Evolutionary conservation across 2,329 filamentous ascomycete genomes (phyloP).

Genomic region (Nemania abortiva): DNA sequence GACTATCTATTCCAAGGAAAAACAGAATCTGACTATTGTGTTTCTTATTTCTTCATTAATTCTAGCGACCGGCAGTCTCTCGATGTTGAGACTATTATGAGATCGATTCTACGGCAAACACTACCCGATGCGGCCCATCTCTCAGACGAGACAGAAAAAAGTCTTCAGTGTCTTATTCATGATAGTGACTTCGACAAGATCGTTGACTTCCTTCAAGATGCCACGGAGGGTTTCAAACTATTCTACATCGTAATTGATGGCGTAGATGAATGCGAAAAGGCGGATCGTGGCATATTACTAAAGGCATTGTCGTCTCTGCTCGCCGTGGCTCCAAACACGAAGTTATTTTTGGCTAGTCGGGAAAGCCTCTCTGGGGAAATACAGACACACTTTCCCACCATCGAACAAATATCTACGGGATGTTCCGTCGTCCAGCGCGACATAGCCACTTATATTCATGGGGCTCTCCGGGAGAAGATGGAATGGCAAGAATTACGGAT

Average conservation of each 20-base stretch:
- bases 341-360: slow-evolving; percentile 14
- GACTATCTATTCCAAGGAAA: slow-evolving; percentile 38
- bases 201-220: neutral
- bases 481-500: neutral
- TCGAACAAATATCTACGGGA: slow-evolving; percentile 2
- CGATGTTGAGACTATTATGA: slow-evolving; percentile 39
- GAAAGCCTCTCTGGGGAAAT: neutral
- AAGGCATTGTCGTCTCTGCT: neutral
- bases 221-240: neutral
- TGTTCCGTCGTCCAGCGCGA: neutral
- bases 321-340: neutral
- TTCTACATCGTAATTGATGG: slow-evolving; percentile 33
- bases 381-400: neutral
- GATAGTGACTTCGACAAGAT: neutral
- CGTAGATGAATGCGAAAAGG: slow-evolving; percentile 20
- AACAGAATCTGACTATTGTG: slow-evolving; percentile 11
- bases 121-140: slow-evolving; percentile 27
- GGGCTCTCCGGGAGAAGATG: slow-evolving; percentile 9
- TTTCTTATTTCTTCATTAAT: slow-evolving; percentile 47
- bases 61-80: slow-evolving; percentile 43
- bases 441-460: slow-evolving; percentile 13
- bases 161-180: neutral
- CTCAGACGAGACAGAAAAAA: slow-evolving; percentile 23
- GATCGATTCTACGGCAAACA: slow-evolving; percentile 44
- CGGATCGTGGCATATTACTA: neutral